Evolutionary conservation across 2,329 filamentous ascomycete species (phyloP).

Genomic region (Blastomyces percursus): DNA sequence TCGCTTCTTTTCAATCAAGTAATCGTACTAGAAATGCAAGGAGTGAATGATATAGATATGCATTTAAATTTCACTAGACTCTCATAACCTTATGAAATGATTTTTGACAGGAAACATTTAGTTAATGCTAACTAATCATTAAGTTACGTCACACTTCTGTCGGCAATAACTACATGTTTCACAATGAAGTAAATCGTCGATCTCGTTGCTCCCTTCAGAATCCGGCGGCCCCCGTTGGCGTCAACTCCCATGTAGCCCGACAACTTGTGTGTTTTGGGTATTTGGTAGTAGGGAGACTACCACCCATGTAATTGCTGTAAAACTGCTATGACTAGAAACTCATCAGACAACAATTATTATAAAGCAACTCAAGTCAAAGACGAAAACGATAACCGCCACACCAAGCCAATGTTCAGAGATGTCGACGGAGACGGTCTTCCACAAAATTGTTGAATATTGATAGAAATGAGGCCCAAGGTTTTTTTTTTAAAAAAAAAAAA

Average conservation of each 20-base stretch:
- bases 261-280: background rate
- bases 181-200: background rate
- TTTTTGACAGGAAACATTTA: slow-evolving; percentile 1
- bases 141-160: background rate
- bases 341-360: background rate
- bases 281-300: background rate
- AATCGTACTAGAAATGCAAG: background rate
- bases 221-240: background rate
- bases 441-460: too few relatives aligned
- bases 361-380: background rate
- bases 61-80: background rate
- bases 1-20: background rate
- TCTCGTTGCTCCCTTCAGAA: background rate
- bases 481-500: too few relatives aligned
- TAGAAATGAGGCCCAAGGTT: background rate
- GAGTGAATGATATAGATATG: background rate
- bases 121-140: background rate
- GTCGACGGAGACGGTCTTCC: too few relatives aligned
- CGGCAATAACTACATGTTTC: background rate
- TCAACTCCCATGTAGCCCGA: background rate
- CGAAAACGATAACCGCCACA: too few relatives aligned
- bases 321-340: background rate
- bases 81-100: background rate
- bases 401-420: too few relatives aligned
- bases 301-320: background rate